Evolutionary conservation across 495 filamentous ascomycete species (phyloP), one percentile per base, ranked within the genome.

Genomic region (Lindgomyces ingoldianus): DNA sequence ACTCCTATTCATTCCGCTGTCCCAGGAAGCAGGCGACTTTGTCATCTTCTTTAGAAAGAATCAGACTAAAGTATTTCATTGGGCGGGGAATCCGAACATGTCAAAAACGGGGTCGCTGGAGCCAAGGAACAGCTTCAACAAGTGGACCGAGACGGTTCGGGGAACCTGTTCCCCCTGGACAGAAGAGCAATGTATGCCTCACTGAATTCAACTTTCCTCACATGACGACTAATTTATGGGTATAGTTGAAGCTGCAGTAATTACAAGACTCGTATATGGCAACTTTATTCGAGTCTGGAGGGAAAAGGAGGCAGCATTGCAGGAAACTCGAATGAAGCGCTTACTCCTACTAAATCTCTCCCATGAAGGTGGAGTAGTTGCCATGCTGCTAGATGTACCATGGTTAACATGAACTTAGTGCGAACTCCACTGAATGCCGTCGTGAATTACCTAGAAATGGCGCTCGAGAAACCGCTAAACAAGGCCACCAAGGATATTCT

Each of bases 211-310:
- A 39, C 26, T 61, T 3, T 30, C n/a, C 22, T 52, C 9, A 19
- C 18, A 16, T 45, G 24, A n/a, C 9, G n/a, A 27, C 29, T 50
- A 18, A 41, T 45, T 12, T 16, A 8, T n/a, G 11, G 12, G 30
- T 47, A 6, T 19, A 56, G 52, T 65, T 19, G 62, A 65, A 39
- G 54, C 62, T 24, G 62, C 54, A 12, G 62, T 30, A n/a, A 59
- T 65, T 26, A 57, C 62, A 4, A 33, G 30, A 39, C 62, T 65
- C 44, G 55, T 58, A 21, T 65, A 65, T 29, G 62, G 62, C 19
- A 65, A 59, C 46, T 65, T 65, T 46, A 59, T 58, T 18, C 22
- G 36, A 2, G 53, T 64, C 14, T 64, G 62, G 62, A 39, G 62
- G 27, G 62, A 64, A 30, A 64, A 64, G 39, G 62, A 65, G 30